A percentile compares a stretch with the other conserved stretches of the same genome.
These are phyloP conservation scores for Byssothecium circinans DNA, from an alignment of 2,329 filamentous ascomycete species.

Conservation along the genomic window DNA sequence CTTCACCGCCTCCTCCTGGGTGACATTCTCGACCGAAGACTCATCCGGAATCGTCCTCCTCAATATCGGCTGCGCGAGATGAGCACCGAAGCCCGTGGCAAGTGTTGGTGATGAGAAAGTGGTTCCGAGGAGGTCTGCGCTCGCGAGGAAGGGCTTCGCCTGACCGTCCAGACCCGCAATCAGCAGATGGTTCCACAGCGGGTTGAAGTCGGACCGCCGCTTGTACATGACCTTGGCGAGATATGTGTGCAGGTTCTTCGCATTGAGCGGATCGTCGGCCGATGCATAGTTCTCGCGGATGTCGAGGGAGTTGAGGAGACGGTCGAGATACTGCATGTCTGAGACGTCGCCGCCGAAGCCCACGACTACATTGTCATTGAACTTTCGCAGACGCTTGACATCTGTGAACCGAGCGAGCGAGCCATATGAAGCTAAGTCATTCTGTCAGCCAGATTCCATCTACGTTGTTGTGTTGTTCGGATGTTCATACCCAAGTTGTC, in stretches of 20 bases:
- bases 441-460: slow-evolving; percentile 11
- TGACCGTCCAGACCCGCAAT: slow-evolving; percentile 82
- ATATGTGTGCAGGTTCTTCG: slow-evolving; percentile 95
- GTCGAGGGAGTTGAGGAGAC: slow-evolving; percentile 81
- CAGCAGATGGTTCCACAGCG: slow-evolving; percentile 93
- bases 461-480: not conserved
- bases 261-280: slow-evolving; percentile 65
- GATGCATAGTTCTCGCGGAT: slow-evolving; percentile 83
- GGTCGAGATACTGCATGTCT: slow-evolving; percentile 98
- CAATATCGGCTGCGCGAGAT: slow-evolving; percentile 91
- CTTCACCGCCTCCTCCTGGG: slow-evolving; percentile 75
- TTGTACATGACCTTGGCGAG: slow-evolving; percentile 94
- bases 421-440: slow-evolving; percentile 80
- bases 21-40: slow-evolving; percentile 69
- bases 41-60: slow-evolving; percentile 83
- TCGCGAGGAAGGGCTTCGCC: slow-evolving; percentile 83
- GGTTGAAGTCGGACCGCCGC: slow-evolving; percentile 93
- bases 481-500: slow-evolving; percentile 80
- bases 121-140: slow-evolving; percentile 88
- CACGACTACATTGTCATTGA: slow-evolving; percentile 80
- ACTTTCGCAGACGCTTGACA: slow-evolving; percentile 90
- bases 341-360: slow-evolving; percentile 97
- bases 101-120: slow-evolving; percentile 86
- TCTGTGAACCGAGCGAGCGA: slow-evolving; percentile 93
- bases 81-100: slow-evolving; percentile 90